These are phyloP conservation scores for Monosporascus ibericus DNA, from an alignment of 2,329 filamentous ascomycete genomes.

Conservation along the genomic window DNA sequence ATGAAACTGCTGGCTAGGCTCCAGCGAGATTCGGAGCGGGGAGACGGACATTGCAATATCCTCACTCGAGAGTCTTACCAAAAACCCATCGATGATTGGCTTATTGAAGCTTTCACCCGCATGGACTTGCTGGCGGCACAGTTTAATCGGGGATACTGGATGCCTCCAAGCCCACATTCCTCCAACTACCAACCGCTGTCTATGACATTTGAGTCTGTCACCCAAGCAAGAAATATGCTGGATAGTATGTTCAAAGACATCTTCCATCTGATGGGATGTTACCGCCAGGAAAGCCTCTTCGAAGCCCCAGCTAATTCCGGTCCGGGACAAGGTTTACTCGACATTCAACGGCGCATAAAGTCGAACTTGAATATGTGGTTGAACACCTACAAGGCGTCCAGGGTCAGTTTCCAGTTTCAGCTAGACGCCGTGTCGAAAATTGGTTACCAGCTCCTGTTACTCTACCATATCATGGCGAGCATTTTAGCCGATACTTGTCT, in stretches of 20 bases:
- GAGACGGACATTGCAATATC: conserved; percentile 1
- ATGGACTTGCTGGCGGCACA: conserved; percentile 25
- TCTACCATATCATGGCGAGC: conserved; percentile 35
- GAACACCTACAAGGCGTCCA: conserved; percentile 19
- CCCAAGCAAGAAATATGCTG: conserved; percentile 16
- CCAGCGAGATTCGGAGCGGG: conserved; percentile 5
- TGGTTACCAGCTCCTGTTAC: conserved; percentile 24
- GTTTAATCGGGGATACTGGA: conserved; percentile 15
- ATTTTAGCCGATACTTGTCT: conserved; percentile 36
- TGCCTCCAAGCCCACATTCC: conserved; percentile 9
- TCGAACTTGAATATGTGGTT: conserved; percentile 13
- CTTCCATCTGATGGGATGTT: conserved; percentile 14
- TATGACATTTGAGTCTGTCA: conserved; percentile 13
- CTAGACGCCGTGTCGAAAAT: conserved; percentile 13
- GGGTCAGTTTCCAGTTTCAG: conserved; percentile 3
- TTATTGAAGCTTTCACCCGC: conserved; percentile 34
- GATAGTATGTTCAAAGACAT: conserved; percentile 18
- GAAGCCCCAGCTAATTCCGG: background rate
- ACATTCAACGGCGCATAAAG: conserved; percentile 8
- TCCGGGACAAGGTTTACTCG: background rate
- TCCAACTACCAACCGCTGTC: conserved; percentile 5
- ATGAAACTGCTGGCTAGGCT: conserved; percentile 29
- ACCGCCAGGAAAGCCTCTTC: background rate
- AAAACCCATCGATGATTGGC: conserved; percentile 33
- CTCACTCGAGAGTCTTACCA: conserved; percentile 6